These are phyloP conservation scores for Tulasnella sp. DNA, from an alignment of 768 basidiomycete genomes.

Conservation along the genomic window DNA sequence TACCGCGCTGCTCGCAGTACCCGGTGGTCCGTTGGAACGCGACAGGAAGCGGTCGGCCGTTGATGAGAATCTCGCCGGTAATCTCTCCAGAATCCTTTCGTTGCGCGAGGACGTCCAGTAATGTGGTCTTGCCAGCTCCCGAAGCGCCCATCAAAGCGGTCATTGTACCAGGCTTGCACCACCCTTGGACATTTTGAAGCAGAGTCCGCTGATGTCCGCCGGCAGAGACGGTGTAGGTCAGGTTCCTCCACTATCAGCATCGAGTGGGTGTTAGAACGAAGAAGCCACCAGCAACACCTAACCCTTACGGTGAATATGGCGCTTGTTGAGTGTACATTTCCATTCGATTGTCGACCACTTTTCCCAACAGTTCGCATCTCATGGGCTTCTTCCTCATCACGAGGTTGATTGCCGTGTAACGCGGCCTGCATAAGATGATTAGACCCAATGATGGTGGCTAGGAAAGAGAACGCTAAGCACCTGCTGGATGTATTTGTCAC, in stretches of 20 bases:
- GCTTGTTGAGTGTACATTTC: no score
- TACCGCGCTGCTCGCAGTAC: conserved; percentile 29
- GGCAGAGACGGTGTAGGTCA: conserved; percentile 32
- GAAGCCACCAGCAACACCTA: no score
- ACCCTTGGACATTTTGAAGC: conserved; percentile 31
- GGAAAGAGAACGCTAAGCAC: conserved; percentile 27
- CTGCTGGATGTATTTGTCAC: conserved; percentile 29
- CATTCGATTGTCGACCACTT: no score
- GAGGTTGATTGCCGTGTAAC: conserved; percentile 28
- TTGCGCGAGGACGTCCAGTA: conserved; percentile 24
- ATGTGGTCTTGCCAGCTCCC: conserved; percentile 34
- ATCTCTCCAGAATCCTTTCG: conserved; percentile 32
- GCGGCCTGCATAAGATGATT: conserved; percentile 30
- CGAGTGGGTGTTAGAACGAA: no score
- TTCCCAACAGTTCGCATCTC: no score
- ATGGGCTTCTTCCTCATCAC: no score
- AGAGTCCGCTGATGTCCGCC: conserved; percentile 22
- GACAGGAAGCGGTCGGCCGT: conserved; percentile 11
- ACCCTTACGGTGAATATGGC: conserved; percentile 23
- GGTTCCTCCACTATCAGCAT: conserved; percentile 35
- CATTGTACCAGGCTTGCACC: conserved; percentile 30
- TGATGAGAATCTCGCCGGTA: conserved; percentile 34
- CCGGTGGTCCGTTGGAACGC: conserved; percentile 25
- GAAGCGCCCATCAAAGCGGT: conserved; percentile 37
- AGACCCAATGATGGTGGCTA: conserved; percentile 19